Conservation (phyloP, 805 yeast genomes). For the Metschnikowia matae region DNA sequence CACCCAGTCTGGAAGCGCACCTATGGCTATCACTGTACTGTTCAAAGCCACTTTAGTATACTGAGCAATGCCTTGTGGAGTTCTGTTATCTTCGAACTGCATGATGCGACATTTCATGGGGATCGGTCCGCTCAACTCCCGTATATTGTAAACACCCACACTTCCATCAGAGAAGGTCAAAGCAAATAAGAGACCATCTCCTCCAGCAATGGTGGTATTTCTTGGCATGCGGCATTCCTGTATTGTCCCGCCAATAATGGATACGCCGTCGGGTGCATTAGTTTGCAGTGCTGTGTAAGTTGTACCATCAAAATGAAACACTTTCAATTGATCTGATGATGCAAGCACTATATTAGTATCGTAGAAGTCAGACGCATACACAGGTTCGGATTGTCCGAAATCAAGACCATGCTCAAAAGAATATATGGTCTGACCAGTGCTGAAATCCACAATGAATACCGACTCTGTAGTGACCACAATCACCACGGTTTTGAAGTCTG, state of each 20-base stretch:
- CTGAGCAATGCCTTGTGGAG: conserved; percentile 21
- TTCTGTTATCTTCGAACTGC: conserved; percentile 17
- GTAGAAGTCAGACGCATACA: conserved; percentile 30
- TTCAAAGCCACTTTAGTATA: conserved; percentile 32
- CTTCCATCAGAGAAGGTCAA: conserved; percentile 38
- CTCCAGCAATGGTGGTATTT: conserved; percentile 29
- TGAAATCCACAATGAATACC: conserved; percentile 20
- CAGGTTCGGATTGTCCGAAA: conserved; percentile 7
- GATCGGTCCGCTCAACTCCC: conserved; percentile 21
- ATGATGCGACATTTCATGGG: conserved; percentile 12
- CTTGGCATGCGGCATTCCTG: conserved; percentile 11
- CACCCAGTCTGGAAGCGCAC: conserved; percentile 18
- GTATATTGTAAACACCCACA: conserved; percentile 41
- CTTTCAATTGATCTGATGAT: conserved; percentile 19
- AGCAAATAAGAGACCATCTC: conserved; percentile 39
- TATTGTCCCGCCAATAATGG: conserved; percentile 15
- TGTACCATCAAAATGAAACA: conserved; percentile 18
- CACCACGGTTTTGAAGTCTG: conserved; percentile 27
- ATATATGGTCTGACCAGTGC: conserved; percentile 5
- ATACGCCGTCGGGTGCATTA: conserved; percentile 12
- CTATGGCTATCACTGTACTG: conserved; percentile 26
- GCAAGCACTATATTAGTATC: conserved; percentile 27
- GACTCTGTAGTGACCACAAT: conserved; percentile 18
- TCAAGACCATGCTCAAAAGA: conserved; percentile 17
- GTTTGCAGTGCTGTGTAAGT: conserved; percentile 3